Evolutionary conservation across 176 grass and related monocot genomes (phyloP).

Genomic region (Aegilops speltoides): DNA sequence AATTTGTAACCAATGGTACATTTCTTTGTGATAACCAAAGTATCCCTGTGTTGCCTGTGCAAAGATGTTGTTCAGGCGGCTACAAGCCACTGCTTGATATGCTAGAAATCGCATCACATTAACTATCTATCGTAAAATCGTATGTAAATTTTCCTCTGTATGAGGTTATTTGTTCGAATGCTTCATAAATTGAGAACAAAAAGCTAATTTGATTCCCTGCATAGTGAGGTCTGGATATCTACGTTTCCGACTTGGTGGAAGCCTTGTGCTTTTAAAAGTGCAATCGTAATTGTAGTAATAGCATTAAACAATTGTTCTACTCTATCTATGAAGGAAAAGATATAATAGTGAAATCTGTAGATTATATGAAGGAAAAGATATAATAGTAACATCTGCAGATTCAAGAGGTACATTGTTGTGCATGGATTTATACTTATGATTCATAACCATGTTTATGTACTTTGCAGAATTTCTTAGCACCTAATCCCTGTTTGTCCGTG

Average conservation of each 20-base stretch:
- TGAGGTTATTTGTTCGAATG: not conserved
- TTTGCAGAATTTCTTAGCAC: not conserved
- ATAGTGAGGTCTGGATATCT: not conserved
- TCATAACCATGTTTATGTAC: not conserved
- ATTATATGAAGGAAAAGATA: not conserved
- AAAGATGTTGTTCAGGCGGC: not conserved
- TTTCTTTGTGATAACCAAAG: not conserved
- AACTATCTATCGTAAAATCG: not conserved
- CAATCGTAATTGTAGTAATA: not conserved
- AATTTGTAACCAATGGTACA: not conserved
- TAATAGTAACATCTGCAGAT: not conserved
- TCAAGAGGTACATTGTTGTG: not conserved
- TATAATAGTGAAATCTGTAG: not conserved
- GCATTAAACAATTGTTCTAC: not conserved
- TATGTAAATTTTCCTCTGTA: not conserved
- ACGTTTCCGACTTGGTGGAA: not conserved
- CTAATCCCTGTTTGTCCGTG: not conserved
- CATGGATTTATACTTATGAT: not conserved
- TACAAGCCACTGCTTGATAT: not conserved
- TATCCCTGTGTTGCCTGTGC: not conserved
- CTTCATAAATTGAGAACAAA: not conserved
- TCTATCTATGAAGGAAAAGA: constrained; percentile 1
- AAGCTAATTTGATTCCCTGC: not conserved
- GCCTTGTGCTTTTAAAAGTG: not conserved
- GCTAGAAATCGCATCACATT: not conserved